A percentile compares a stretch with the other conserved stretches of the same genome.
These are phyloP conservation scores for Lipomyces japonicus DNA, from an alignment of 805 yeast genomes.

Conservation along the genomic window DNA sequence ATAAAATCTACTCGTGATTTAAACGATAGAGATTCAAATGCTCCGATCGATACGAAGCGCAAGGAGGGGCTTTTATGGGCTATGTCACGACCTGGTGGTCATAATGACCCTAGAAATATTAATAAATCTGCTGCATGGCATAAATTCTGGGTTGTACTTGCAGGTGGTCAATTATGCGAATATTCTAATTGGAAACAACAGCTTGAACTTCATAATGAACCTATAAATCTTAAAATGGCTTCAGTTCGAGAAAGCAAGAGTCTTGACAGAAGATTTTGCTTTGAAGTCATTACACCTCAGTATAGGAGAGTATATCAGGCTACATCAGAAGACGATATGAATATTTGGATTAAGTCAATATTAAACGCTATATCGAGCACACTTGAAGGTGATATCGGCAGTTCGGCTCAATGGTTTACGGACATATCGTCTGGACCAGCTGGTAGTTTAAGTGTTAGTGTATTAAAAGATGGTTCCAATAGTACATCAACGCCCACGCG, in stretches of 20 bases:
- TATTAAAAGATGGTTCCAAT: not conserved
- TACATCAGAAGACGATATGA: constrained; percentile 60
- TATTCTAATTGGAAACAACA: constrained; percentile 79
- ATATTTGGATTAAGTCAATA: constrained; percentile 63
- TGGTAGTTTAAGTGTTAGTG: not conserved
- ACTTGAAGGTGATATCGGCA: constrained; percentile 37
- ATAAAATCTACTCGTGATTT: not conserved
- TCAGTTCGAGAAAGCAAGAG: constrained; percentile 48
- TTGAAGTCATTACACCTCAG: constrained; percentile 69
- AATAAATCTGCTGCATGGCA: constrained; percentile 60
- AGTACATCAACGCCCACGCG: not conserved
- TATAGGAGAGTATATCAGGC: constrained; percentile 77
- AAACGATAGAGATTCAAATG: constrained; percentile 8
- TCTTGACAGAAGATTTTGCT: constrained; percentile 52
- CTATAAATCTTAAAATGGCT: constrained; percentile 68
- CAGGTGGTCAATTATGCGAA: constrained; percentile 64
- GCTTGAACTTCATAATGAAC: constrained; percentile 54
- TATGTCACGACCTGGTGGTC: constrained; percentile 40
- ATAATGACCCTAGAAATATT: constrained; percentile 36
- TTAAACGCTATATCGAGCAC: constrained; percentile 50
- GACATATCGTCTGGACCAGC: too few species aligned
- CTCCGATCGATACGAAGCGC: constrained; percentile 17
- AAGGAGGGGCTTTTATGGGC: constrained; percentile 48
- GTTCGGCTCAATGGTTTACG: too few species aligned
- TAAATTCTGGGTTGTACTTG: constrained; percentile 77